Percentiles rank a stretch among this genome's conserved stretches.
Conservation (phyloP, 164 flowering plant genomes). For the Umbilicus rupestris region DNA sequence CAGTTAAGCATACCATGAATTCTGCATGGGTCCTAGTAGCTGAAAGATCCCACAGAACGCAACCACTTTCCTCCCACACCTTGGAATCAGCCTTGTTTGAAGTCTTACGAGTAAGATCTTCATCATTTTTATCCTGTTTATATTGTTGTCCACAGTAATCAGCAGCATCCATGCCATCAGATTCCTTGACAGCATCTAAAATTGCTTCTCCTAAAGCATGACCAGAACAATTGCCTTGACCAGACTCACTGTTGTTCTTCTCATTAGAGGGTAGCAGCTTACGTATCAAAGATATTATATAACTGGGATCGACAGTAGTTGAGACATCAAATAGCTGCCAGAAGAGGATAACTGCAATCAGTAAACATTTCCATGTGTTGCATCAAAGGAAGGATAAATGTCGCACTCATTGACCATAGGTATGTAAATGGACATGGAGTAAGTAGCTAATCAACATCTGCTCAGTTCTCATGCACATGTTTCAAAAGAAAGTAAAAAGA, state of each 20-base stretch:
- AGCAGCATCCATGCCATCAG: slow-evolving; percentile 26
- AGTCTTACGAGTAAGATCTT: not conserved
- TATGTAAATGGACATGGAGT: not conserved
- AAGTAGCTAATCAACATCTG: too few species aligned
- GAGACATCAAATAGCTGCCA: slow-evolving; percentile 70
- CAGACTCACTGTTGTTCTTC: slow-evolving; percentile 9
- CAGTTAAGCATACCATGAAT: slow-evolving; percentile 55
- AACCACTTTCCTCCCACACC: slow-evolving; percentile 89
- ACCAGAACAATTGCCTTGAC: slow-evolving; percentile 13
- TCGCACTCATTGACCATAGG: too few species aligned
- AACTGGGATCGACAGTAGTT: slow-evolving; percentile 89
- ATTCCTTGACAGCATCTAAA: slow-evolving; percentile 13
- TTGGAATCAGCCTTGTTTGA: slow-evolving; percentile 25
- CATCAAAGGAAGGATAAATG: too few species aligned
- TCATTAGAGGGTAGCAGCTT: slow-evolving; percentile 48
- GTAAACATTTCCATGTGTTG: too few species aligned
- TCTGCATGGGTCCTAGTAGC: slow-evolving; percentile 69
- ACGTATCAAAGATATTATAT: slow-evolving; percentile 72
- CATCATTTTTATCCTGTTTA: slow-evolving; percentile 14
- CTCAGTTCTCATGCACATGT: too few species aligned
- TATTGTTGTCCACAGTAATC: slow-evolving; percentile 15
- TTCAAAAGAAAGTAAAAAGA: too few species aligned
- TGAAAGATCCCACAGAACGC: slow-evolving; percentile 93
- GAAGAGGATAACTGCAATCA: not conserved
- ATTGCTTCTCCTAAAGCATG: slow-evolving; percentile 13